Evolutionary conservation across 2,329 filamentous ascomycete genomes (phyloP).

Genomic region (Aspergillus sp.): DNA sequence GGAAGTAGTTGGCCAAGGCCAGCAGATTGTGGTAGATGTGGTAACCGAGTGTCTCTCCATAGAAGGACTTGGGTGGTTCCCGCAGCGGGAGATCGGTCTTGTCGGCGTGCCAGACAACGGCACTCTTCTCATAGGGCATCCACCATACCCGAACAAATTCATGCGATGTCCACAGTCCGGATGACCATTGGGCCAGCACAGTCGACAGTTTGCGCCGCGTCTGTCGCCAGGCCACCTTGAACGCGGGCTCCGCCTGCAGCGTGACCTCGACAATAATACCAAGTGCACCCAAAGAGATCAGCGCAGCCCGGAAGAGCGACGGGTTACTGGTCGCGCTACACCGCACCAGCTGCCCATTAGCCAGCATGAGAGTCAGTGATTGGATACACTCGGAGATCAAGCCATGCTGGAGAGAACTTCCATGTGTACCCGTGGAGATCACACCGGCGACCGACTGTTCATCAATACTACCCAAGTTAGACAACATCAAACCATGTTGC

Average conservation of each 20-base stretch:
- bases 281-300: slow-evolving; percentile 83
- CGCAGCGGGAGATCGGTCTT: slow-evolving; percentile 66
- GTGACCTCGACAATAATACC: slow-evolving; percentile 91
- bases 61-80: slow-evolving; percentile 69
- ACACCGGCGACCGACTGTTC: slow-evolving; percentile 90
- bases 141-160: slow-evolving; percentile 97
- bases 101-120: slow-evolving; percentile 86
- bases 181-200: slow-evolving; percentile 71
- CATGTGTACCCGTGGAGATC: slow-evolving; percentile 91
- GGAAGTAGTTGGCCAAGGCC: slow-evolving; percentile 74
- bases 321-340: slow-evolving; percentile 69
- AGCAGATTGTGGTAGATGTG: slow-evolving; percentile 91
- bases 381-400: slow-evolving; percentile 78
- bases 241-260: slow-evolving; percentile 75
- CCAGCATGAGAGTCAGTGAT: slow-evolving; percentile 75
- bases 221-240: slow-evolving; percentile 86
- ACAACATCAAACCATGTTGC: slow-evolving; percentile 75
- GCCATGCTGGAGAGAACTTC: slow-evolving; percentile 80
- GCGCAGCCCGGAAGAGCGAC: slow-evolving; percentile 82
- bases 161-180: slow-evolving; percentile 74
- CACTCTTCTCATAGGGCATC: slow-evolving; percentile 87
- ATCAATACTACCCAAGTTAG: slow-evolving; percentile 92
- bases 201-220: slow-evolving; percentile 69
- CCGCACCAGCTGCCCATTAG: slow-evolving; percentile 71
- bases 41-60: slow-evolving; percentile 79